A percentile compares a stretch with the other conserved stretches of the same genome.
Conservation (phyloP, 129 eudicot species). For the Artemisia tridentata region DNA sequence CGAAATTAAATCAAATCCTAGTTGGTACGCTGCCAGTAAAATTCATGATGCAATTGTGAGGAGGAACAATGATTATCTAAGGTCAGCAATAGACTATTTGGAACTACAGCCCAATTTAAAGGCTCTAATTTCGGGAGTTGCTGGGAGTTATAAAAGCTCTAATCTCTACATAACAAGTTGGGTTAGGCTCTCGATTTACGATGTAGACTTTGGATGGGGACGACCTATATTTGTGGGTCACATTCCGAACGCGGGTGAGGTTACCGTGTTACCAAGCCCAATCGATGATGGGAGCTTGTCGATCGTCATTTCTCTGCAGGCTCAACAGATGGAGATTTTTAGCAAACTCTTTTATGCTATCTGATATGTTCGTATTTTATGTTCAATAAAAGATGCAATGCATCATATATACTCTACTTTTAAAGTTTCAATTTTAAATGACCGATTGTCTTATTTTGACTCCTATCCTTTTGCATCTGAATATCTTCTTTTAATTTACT, state of each 20-base stretch:
- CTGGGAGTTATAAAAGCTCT: not conserved
- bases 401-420: no score
- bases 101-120: not conserved
- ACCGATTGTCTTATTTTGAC: no score
- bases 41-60: not conserved
- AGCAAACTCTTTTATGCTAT: not conserved
- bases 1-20: not conserved
- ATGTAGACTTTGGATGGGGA: not conserved
- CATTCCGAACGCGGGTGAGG: not conserved
- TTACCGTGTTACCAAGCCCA: not conserved
- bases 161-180: not conserved
- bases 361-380: not conserved
- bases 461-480: no score
- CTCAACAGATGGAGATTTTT: not conserved
- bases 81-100: not conserved
- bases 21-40: not conserved
- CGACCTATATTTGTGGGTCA: not conserved
- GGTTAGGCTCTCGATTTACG: not conserved
- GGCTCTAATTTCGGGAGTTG: not conserved
- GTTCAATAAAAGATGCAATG: no score
- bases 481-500: no score
- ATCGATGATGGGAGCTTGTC: not conserved
- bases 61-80: not conserved
- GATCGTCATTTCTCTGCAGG: not conserved
- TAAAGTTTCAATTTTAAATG: no score